Percentiles rank a stretch among this genome's conserved stretches.
These are phyloP conservation scores for Phlegmacium glaucopus DNA, from an alignment of 768 basidiomycete genomes.

Conservation along the genomic window DNA sequence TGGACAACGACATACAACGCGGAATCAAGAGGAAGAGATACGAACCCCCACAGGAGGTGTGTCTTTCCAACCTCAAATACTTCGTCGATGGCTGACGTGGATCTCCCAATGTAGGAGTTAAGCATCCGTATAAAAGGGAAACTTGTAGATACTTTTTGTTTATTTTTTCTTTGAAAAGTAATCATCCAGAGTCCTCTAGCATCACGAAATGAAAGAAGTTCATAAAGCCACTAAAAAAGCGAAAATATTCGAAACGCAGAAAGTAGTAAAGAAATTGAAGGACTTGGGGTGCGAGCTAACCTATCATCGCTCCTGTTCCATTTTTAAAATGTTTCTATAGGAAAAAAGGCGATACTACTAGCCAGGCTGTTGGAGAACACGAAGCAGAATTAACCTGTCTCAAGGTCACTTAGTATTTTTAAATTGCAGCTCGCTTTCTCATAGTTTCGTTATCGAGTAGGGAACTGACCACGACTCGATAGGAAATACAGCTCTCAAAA, in stretches of 20 bases:
- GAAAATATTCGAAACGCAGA: slow-evolving; percentile 76
- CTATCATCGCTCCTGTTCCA: background rate
- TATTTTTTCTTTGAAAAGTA: background rate
- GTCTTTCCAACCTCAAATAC: background rate
- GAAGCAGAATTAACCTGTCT: slow-evolving; percentile 59
- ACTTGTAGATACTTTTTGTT: slow-evolving; percentile 41
- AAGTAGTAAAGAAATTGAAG: slow-evolving; percentile 80
- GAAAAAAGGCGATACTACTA: slow-evolving; percentile 32
- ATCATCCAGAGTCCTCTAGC: slow-evolving; percentile 40
- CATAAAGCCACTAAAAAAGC: slow-evolving; percentile 79
- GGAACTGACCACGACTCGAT: slow-evolving; percentile 53
- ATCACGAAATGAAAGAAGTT: slow-evolving; percentile 70
- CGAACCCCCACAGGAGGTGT: slow-evolving; percentile 32
- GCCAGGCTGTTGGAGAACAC: slow-evolving; percentile 41
- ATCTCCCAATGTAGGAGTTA: slow-evolving; percentile 32
- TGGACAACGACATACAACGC: slow-evolving; percentile 15
- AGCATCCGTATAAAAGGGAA: slow-evolving; percentile 46
- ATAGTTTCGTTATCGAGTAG: slow-evolving; percentile 33
- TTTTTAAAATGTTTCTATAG: slow-evolving; percentile 18
- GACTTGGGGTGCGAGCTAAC: slow-evolving; percentile 46
- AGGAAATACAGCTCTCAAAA: slow-evolving; percentile 61
- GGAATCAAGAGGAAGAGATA: slow-evolving; percentile 44
- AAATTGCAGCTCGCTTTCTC: slow-evolving; percentile 1
- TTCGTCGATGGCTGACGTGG: background rate
- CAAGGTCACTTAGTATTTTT: slow-evolving; percentile 47